phyloP scores from a whole-genome alignment of 805 yeast species.

The Sugiyamaella lignohabitans region DNA sequence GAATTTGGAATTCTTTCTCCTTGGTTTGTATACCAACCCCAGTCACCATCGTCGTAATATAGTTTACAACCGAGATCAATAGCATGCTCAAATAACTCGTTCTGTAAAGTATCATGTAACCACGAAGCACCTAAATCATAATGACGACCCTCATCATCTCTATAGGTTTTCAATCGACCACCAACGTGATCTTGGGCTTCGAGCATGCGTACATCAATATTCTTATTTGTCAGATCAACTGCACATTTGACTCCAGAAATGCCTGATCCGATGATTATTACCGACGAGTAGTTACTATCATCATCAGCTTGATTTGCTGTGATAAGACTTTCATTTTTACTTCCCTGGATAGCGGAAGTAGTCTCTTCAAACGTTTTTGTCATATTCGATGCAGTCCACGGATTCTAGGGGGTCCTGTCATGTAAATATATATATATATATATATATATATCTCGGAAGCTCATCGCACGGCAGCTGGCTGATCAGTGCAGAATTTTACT shows the following conservation, averaged over 20 bases:
- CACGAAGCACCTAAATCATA: conserved; percentile 67
- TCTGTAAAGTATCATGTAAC: conserved; percentile 78
- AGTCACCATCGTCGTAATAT: conserved; percentile 44
- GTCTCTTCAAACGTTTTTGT: background rate
- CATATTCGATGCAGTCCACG: background rate
- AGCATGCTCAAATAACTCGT: conserved; percentile 53
- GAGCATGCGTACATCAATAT: conserved; percentile 46
- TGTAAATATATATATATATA: too few relatives aligned
- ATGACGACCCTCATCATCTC: conserved; percentile 61
- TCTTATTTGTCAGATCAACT: conserved; percentile 39
- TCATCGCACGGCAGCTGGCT: too few relatives aligned
- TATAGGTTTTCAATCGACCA: conserved; percentile 47
- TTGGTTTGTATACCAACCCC: conserved; percentile 26
- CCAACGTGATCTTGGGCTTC: conserved; percentile 69
- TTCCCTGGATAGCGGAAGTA: too few relatives aligned
- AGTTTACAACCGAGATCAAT: conserved; percentile 27
- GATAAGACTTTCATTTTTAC: background rate
- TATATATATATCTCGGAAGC: too few relatives aligned
- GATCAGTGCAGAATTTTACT: too few relatives aligned
- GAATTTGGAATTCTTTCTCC: conserved; percentile 15
- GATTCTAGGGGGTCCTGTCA: background rate
- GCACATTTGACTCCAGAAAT: conserved; percentile 75
- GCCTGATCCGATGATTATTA: conserved; percentile 68
- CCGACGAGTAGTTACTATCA: conserved; percentile 5
- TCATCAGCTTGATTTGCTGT: background rate